phyloP scores from a whole-genome alignment of 2,329 filamentous ascomycete genomes.

The Xylaria sp. region DNA sequence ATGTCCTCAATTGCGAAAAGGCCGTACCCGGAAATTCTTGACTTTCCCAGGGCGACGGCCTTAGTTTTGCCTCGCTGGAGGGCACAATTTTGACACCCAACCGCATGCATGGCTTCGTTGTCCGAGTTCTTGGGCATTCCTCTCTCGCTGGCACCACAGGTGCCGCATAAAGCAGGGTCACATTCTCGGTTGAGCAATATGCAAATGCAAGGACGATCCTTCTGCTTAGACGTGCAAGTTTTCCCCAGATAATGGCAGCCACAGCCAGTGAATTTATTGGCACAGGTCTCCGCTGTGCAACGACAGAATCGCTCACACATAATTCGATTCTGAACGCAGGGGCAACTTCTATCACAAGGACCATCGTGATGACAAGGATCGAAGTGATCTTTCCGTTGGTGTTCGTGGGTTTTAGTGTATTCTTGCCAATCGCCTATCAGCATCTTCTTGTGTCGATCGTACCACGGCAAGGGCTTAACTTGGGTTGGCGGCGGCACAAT shows the following conservation, averaged over 20 bases:
- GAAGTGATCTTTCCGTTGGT: slow-evolving; percentile 61
- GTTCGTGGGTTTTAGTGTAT: slow-evolving; percentile 59
- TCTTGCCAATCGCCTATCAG: slow-evolving; percentile 61
- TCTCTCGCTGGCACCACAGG: slow-evolving; percentile 71
- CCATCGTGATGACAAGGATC: slow-evolving; percentile 74
- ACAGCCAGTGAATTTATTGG: slow-evolving; percentile 70
- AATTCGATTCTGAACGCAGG: slow-evolving; percentile 65
- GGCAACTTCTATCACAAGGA: slow-evolving; percentile 66
- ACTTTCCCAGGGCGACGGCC: slow-evolving; percentile 71
- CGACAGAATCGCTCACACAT: slow-evolving; percentile 76
- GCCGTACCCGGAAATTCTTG: slow-evolving; percentile 75
- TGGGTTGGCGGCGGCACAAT: slow-evolving; percentile 39
- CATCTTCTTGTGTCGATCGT: slow-evolving; percentile 61
- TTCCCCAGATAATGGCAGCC: slow-evolving; percentile 66
- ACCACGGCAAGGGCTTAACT: slow-evolving; percentile 57
- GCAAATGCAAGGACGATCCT: slow-evolving; percentile 71
- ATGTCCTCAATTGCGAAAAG: slow-evolving; percentile 74
- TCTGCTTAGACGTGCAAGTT: slow-evolving; percentile 61
- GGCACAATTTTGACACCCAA: slow-evolving; percentile 72
- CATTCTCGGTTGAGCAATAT: slow-evolving; percentile 77
- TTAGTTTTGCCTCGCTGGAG: slow-evolving; percentile 72
- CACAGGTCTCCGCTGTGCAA: slow-evolving; percentile 64
- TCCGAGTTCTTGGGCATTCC: slow-evolving; percentile 72
- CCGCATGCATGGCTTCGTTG: slow-evolving; percentile 59
- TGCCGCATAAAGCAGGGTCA: slow-evolving; percentile 74